Evolutionary conservation across 2,329 filamentous ascomycete genomes (phyloP).

Genomic region (Aspergillus felis): DNA sequence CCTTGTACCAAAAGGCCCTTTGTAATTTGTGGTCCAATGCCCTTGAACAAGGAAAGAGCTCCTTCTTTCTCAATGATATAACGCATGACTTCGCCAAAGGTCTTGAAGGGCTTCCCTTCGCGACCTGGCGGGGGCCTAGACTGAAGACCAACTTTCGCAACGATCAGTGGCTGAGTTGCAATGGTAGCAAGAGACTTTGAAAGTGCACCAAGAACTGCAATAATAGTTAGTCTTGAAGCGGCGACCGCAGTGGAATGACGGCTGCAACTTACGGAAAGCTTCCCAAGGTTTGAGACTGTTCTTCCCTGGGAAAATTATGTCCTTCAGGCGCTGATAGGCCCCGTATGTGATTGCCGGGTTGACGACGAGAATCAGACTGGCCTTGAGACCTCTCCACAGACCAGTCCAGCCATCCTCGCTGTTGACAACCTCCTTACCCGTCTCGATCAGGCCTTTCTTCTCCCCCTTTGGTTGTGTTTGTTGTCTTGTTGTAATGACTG

Average conservation of each 20-base stretch:
- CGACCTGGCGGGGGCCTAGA: constrained; percentile 82
- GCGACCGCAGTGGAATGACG: background rate
- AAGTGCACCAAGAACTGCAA: constrained; percentile 77
- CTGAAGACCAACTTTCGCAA: constrained; percentile 95
- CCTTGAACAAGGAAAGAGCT: constrained; percentile 82
- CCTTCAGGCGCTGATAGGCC: constrained; percentile 85
- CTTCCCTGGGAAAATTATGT: constrained; percentile 72
- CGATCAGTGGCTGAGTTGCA: constrained; percentile 89
- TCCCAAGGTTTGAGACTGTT: constrained; percentile 73
- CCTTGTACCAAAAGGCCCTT: constrained; percentile 94
- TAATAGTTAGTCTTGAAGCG: constrained; percentile 10
- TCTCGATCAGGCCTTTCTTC: constrained; percentile 80
- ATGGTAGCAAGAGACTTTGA: constrained; percentile 92
- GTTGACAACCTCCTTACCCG: constrained; percentile 81
- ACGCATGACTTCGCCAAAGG: constrained; percentile 88
- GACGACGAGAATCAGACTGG: constrained; percentile 88
- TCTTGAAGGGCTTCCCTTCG: constrained; percentile 87
- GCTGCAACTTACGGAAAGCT: constrained; percentile 71
- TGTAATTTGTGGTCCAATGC: constrained; percentile 86
- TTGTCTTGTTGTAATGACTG: constrained; percentile 91
- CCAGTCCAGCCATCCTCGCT: constrained; percentile 86
- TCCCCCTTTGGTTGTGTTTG: constrained; percentile 85
- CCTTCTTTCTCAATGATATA: constrained; percentile 93
- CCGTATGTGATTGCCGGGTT: constrained; percentile 98
- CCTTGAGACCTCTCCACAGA: constrained; percentile 92